phyloP scores from a whole-genome alignment of 2,329 filamentous ascomycete species.

The Cladosporium halotolerans region DNA sequence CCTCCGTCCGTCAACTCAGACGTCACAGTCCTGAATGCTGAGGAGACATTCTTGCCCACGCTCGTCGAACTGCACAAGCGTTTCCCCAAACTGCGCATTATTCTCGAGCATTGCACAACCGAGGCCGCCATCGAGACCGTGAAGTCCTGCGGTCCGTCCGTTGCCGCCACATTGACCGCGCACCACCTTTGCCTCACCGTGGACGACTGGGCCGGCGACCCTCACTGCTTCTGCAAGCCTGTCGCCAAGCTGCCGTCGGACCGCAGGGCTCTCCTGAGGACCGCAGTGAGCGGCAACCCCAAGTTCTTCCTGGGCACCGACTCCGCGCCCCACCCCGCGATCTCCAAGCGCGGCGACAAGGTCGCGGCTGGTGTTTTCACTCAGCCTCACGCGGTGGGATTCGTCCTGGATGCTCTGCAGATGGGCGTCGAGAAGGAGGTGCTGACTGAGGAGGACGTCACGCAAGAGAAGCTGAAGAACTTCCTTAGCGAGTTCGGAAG shows the following conservation, averaged over 20 bases:
- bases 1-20: slow-evolving; percentile 44
- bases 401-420: slow-evolving; percentile 60
- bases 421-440: slow-evolving; percentile 53
- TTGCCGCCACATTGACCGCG: slow-evolving; percentile 75
- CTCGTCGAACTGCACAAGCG: slow-evolving; percentile 63
- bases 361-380: slow-evolving; percentile 73
- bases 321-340: slow-evolving; percentile 60
- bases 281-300: slow-evolving; percentile 51
- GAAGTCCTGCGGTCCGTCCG: slow-evolving; percentile 66
- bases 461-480: slow-evolving; percentile 47
- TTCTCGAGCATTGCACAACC: slow-evolving; percentile 82
- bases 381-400: slow-evolving; percentile 62
- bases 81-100: slow-evolving; percentile 64
- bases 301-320: slow-evolving; percentile 75
- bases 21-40: slow-evolving; percentile 55
- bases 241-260: slow-evolving; percentile 60
- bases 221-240: slow-evolving; percentile 76
- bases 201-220: slow-evolving; percentile 62
- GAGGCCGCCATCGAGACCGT: slow-evolving; percentile 75
- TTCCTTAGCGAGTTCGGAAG: slow-evolving; percentile 55
- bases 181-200: slow-evolving; percentile 79
- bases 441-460: slow-evolving; percentile 49
- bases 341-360: slow-evolving; percentile 52
- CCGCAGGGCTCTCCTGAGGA: slow-evolving; percentile 64
- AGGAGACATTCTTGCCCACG: slow-evolving; percentile 74